Percentiles rank a stretch among this genome's conserved stretches.
These are phyloP conservation scores for Drechslerella coelobrocha DNA, from an alignment of 2,329 filamentous ascomycete species.

Conservation along the genomic window DNA sequence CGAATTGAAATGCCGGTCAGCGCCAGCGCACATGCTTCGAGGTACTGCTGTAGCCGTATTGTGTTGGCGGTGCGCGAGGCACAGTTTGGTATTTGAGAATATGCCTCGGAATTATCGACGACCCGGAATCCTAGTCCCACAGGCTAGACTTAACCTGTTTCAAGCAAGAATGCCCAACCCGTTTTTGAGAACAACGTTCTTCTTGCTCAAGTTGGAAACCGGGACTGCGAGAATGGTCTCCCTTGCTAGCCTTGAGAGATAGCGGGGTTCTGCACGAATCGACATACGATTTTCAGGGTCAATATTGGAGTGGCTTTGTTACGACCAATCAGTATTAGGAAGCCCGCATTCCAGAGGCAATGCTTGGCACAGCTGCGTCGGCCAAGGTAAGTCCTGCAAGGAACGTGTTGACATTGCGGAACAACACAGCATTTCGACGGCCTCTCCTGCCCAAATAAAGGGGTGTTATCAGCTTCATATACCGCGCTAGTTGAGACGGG, in stretches of 20 bases:
- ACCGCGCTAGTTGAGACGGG: constrained; percentile 38
- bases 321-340: constrained; percentile 46
- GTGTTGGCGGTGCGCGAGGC: constrained; percentile 19
- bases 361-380: constrained; percentile 23
- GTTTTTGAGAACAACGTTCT: constrained; percentile 43
- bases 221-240: constrained; percentile 39
- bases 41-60: neutral
- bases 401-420: constrained; percentile 32
- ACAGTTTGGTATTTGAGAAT: constrained; percentile 12
- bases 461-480: constrained; percentile 28
- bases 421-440: constrained; percentile 13
- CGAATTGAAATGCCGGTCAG: constrained; percentile 15
- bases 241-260: constrained; percentile 31
- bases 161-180: constrained; percentile 20
- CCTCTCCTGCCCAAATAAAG: constrained; percentile 47
- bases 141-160: constrained; percentile 25
- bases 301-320: constrained; percentile 18
- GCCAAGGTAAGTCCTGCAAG: constrained; percentile 22
- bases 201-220: constrained; percentile 47
- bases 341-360: constrained; percentile 31
- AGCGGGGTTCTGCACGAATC: constrained; percentile 35
- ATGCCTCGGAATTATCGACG: constrained; percentile 41
- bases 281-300: constrained; percentile 50
- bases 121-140: constrained; percentile 31
- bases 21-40: constrained; percentile 38